Percentiles rank a stretch among this genome's conserved stretches.
Conservation (phyloP, 2,329 filamentous ascomycete genomes). For the Apiospora pterosperma region DNA sequence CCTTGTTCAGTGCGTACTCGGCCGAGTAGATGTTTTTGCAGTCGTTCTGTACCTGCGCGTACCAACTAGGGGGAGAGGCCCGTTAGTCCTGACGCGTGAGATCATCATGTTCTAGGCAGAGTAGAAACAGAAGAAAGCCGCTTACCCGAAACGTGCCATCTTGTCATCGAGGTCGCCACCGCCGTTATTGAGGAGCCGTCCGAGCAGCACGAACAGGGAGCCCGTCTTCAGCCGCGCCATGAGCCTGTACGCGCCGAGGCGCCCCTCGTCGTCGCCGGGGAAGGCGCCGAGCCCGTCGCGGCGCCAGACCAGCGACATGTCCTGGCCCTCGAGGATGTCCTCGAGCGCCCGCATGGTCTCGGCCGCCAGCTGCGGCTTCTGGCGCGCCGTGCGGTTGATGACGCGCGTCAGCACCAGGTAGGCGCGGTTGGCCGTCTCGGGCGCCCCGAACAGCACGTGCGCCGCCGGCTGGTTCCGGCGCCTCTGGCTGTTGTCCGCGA, state of each 20-base stretch:
- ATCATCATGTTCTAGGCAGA: no score
- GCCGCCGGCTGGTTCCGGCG: not conserved
- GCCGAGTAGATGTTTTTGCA: not conserved
- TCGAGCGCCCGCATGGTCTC: not conserved
- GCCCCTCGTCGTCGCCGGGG: not conserved
- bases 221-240: not conserved
- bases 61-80: no score
- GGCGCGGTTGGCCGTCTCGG: not conserved
- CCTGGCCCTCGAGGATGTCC: not conserved
- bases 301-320: not conserved
- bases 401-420: not conserved
- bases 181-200: not conserved
- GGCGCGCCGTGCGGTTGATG: not conserved
- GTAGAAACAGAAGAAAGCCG: no score
- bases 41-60: not conserved
- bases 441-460: not conserved
- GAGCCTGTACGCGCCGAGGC: not conserved
- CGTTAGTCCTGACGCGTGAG: no score
- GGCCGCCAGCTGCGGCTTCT: not conserved
- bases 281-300: not conserved
- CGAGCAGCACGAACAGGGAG: not conserved
- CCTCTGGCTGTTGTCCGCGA: not conserved
- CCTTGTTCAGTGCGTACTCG: not conserved
- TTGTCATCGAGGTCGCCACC: not conserved
- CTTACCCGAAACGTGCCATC: not conserved